Evolutionary conservation across 2,329 filamentous ascomycete species (phyloP).

Genomic region (Pseudogymnoascus sp.): DNA sequence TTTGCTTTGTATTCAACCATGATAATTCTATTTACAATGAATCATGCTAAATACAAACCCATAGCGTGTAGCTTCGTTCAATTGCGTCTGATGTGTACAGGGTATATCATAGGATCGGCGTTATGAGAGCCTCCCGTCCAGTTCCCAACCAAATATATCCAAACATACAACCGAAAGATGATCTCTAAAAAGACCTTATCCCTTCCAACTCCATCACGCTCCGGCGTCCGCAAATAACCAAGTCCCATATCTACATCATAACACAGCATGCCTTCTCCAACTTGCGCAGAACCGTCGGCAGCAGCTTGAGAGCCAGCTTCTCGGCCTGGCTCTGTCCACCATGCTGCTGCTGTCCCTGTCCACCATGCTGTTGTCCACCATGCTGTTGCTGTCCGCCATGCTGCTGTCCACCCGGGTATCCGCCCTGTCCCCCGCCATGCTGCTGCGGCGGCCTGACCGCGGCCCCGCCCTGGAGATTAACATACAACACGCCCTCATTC

Average conservation of each 20-base stretch:
- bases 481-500: constrained; percentile 81
- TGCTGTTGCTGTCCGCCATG: constrained; percentile 29
- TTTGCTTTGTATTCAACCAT: neutral
- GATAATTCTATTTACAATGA: neutral
- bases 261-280: constrained; percentile 13
- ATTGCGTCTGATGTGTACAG: neutral
- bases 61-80: neutral
- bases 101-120: neutral
- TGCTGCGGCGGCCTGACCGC: constrained; percentile 40
- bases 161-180: neutral
- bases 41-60: neutral
- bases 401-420: constrained; percentile 27
- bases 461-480: constrained; percentile 70
- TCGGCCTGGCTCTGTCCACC: constrained; percentile 17
- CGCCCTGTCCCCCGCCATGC: constrained; percentile 29
- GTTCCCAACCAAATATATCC: neutral
- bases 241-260: constrained; percentile 6
- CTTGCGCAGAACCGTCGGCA: constrained; percentile 1
- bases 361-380: constrained; percentile 37
- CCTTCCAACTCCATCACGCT: neutral
- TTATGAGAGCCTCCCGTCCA: neutral
- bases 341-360: constrained; percentile 35
- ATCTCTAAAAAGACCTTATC: neutral
- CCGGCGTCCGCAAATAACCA: neutral
- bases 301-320: constrained; percentile 3